A percentile compares a stretch with the other conserved stretches of the same genome.
Conservation (phyloP, 2,329 filamentous ascomycete species). For the Claviceps maximensis region DNA sequence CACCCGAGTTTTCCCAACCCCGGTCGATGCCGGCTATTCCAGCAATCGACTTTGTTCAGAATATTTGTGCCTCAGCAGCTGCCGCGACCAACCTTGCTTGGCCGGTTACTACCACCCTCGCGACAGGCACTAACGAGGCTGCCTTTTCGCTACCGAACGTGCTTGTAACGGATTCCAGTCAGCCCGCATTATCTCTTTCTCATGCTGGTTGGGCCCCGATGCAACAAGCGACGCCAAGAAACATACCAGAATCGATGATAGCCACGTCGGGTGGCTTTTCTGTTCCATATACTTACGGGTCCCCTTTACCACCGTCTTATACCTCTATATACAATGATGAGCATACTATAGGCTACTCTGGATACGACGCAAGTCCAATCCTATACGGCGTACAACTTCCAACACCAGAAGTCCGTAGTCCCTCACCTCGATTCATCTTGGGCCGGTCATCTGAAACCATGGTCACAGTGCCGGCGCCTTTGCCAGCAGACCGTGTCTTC, state of each 20-base stretch:
- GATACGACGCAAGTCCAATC: constrained; percentile 18
- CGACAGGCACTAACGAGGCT: constrained; percentile 34
- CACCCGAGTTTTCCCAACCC: constrained; percentile 12
- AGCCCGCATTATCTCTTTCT: constrained; percentile 21
- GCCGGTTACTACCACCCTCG: constrained; percentile 27
- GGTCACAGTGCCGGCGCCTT: constrained; percentile 30
- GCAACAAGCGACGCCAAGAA: constrained; percentile 13
- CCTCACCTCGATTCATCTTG: constrained; percentile 33
- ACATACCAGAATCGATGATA: constrained; percentile 11
- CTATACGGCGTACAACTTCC: constrained; percentile 25
- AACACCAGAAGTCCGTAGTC: constrained; percentile 33
- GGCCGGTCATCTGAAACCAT: constrained; percentile 35
- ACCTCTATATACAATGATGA: constrained; percentile 19
- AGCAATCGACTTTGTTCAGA: constrained; percentile 9
- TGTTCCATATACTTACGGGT: constrained; percentile 17
- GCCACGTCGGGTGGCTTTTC: constrained; percentile 11
- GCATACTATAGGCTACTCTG: constrained; percentile 18
- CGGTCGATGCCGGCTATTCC: constrained; percentile 12
- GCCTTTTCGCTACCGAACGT: constrained; percentile 30
- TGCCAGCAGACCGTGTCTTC: constrained; percentile 20
- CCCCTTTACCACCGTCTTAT: constrained; percentile 20
- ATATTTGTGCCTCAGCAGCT: constrained; percentile 12
- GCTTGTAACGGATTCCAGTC: background rate
- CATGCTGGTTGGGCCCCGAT: constrained; percentile 20
- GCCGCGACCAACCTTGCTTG: constrained; percentile 12